These are phyloP conservation scores for Agaricales sp. DNA, from an alignment of 1,284 basidiomycete species.

Conservation along the genomic window DNA sequence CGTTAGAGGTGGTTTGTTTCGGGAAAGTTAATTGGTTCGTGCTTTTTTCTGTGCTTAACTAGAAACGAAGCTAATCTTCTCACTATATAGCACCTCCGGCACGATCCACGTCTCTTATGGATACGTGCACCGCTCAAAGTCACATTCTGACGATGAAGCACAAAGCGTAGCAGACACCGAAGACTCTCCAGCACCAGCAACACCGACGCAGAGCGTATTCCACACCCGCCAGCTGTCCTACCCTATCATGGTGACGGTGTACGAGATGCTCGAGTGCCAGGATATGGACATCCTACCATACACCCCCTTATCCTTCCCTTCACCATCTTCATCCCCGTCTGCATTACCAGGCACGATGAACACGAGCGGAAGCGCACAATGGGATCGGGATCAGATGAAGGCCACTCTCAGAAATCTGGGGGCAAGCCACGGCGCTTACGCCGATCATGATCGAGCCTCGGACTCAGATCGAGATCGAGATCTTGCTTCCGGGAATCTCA, in stretches of 20 bases:
- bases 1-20: conserved; percentile 63
- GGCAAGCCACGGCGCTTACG: too few relatives aligned
- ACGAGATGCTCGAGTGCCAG: conserved; percentile 83
- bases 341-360: conserved; percentile 11
- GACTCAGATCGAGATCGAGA: background rate
- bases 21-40: conserved; percentile 88
- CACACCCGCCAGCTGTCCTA: conserved; percentile 78
- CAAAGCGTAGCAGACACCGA: too few relatives aligned
- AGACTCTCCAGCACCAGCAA: too few relatives aligned
- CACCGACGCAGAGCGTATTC: conserved; percentile 42
- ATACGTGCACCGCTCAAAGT: conserved; percentile 34
- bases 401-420: background rate
- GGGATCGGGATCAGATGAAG: background rate
- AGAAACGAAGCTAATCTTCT: conserved; percentile 1
- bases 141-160: conserved; percentile 19
- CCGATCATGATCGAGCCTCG: too few relatives aligned
- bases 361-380: background rate
- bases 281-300: conserved; percentile 71
- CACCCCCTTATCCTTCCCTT: conserved; percentile 25
- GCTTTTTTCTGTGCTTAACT: conserved; percentile 3
- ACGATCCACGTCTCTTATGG: conserved; percentile 81
- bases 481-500: background rate
- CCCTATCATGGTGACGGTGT: conserved; percentile 84
- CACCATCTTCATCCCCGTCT: background rate
- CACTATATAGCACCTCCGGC: conserved; percentile 53